Conservation (phyloP, 345 rosid species). For the Linum lewisii region DNA sequence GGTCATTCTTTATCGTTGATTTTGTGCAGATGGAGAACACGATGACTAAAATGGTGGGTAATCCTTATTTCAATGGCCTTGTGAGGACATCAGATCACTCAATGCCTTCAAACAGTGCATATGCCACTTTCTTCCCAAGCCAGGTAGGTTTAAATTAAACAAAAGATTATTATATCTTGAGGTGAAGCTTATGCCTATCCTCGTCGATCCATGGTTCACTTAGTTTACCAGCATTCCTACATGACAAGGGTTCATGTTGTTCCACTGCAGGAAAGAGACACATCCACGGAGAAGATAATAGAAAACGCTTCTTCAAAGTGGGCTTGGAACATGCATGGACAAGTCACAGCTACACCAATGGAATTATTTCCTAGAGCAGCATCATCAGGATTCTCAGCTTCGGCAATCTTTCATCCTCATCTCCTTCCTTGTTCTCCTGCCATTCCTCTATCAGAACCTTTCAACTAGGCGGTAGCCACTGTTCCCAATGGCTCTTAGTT, state of each 20-base stretch:
- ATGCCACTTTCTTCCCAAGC: constrained; percentile 34
- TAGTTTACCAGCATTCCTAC: too few species aligned
- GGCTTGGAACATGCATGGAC: constrained; percentile 67
- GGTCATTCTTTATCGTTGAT: constrained; percentile 9
- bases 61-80: constrained; percentile 39
- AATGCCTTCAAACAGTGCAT: constrained; percentile 30
- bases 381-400: constrained; percentile 99
- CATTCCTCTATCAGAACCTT: constrained; percentile 38
- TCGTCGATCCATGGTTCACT: too few species aligned
- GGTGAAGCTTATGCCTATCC: background rate
- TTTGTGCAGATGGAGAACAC: constrained; percentile 36
- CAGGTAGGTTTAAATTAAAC: constrained; percentile 34
- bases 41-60: constrained; percentile 25
- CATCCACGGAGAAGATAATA: constrained; percentile 25
- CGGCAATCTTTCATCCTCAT: constrained; percentile 35
- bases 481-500: constrained; percentile 20
- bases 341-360: constrained; percentile 35
- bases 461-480: constrained; percentile 7
- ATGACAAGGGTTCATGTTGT: too few species aligned
- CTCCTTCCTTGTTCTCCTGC: constrained; percentile 38
- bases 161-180: background rate
- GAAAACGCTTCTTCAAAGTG: constrained; percentile 41
- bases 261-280: constrained; percentile 58
- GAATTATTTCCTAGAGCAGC: constrained; percentile 74
- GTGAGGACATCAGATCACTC: constrained; percentile 45